Conservation (phyloP, 1,284 basidiomycete species). For the Fistulinella cinereoalba region DNA sequence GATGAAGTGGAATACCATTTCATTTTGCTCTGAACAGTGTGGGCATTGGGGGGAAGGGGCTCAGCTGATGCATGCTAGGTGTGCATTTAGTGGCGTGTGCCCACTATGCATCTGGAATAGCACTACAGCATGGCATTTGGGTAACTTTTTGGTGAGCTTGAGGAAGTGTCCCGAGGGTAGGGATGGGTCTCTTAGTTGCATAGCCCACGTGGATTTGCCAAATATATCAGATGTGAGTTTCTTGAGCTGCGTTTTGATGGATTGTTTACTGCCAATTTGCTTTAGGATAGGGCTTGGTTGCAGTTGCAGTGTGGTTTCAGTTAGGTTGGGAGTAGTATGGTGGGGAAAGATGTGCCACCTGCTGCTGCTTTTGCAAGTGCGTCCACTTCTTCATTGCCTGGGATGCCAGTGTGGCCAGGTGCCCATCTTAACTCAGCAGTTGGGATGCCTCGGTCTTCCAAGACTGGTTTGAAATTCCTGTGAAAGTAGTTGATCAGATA, state of each 20-base stretch:
- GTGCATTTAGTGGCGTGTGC: not conserved
- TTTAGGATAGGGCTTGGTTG: not conserved
- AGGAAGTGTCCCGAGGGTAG: not conserved
- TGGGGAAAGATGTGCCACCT: not conserved
- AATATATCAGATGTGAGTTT: not conserved
- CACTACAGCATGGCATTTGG: not conserved
- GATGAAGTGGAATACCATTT: no score
- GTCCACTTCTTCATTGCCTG: not conserved
- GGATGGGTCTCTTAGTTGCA: not conserved
- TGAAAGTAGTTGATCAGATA: not conserved
- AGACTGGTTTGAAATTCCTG: not conserved
- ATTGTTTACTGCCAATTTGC: not conserved
- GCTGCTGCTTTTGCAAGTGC: not conserved
- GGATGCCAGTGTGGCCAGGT: not conserved
- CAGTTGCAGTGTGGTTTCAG: not conserved
- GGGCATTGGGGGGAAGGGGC: no score
- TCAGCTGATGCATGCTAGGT: not conserved
- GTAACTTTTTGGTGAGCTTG: not conserved
- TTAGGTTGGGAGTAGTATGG: not conserved
- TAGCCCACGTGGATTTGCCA: not conserved
- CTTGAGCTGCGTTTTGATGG: not conserved
- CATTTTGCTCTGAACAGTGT: no score
- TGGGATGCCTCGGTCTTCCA: not conserved
- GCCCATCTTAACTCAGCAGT: not conserved
- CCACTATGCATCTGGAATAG: not conserved